Evolutionary conservation across 1,284 basidiomycete genomes (phyloP).

Genomic region (Coniferiporia weirii): DNA sequence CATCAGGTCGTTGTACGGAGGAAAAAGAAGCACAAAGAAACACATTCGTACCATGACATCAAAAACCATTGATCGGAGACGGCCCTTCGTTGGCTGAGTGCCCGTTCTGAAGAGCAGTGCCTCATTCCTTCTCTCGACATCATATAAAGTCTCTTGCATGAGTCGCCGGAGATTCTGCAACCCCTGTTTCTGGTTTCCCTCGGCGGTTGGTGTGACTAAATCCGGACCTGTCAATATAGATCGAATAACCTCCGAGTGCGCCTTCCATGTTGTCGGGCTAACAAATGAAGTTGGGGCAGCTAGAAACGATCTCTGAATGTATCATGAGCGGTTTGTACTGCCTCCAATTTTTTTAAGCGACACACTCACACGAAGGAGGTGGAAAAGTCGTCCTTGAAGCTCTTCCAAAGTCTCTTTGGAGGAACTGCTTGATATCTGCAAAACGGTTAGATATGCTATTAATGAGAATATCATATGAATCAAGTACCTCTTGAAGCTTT

Average conservation of each 20-base stretch:
- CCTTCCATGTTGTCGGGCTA: conserved; percentile 63
- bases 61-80: conserved; percentile 57
- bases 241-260: conserved; percentile 36
- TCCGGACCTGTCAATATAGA: conserved; percentile 1
- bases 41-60: conserved; percentile 59
- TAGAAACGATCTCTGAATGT: conserved; percentile 53
- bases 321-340: not conserved
- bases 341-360: not conserved
- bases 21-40: conserved; percentile 13
- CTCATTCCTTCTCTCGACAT: conserved; percentile 67
- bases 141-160: conserved; percentile 44
- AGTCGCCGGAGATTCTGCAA: conserved; percentile 39
- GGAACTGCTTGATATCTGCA: conserved; percentile 47
- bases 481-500: conserved; percentile 64
- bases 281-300: conserved; percentile 67
- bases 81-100: conserved; percentile 52
- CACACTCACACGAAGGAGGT: conserved; percentile 51
- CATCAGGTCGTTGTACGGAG: not conserved
- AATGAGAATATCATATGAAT: not conserved
- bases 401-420: conserved; percentile 50
- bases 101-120: conserved; percentile 71
- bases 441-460: conserved; percentile 5
- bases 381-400: conserved; percentile 50
- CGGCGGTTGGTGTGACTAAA: conserved; percentile 36
- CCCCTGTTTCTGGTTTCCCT: conserved; percentile 35